Evolutionary conservation across 1,284 basidiomycete species (phyloP).

Genomic region (Golubevia pallescens): DNA sequence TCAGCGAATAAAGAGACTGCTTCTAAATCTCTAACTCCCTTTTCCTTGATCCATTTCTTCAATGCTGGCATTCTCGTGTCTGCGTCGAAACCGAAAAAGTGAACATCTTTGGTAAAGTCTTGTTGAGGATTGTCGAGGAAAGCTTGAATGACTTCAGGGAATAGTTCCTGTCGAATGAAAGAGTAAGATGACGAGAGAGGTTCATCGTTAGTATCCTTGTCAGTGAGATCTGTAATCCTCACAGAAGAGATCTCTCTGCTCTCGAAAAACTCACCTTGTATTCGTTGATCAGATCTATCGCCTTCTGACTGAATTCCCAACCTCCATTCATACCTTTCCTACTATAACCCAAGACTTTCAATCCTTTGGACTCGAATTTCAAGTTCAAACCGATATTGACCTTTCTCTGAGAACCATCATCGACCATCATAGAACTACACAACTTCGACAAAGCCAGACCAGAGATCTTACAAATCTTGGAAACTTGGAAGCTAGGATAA

Average conservation of each 20-base stretch:
- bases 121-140: conserved; percentile 26
- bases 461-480: conserved; percentile 40
- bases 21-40: conserved; percentile 88
- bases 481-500: conserved; percentile 32
- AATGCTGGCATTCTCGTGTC: conserved; percentile 78
- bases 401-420: conserved; percentile 72
- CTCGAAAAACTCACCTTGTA: conserved; percentile 73
- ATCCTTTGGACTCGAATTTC: conserved; percentile 94
- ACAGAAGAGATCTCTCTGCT: no score
- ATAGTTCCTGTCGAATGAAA: conserved; percentile 11
- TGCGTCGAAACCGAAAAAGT: conserved; percentile 76
- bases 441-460: conserved; percentile 77
- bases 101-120: conserved; percentile 77
- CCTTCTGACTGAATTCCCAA: conserved; percentile 94
- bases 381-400: conserved; percentile 89
- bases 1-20: conserved; percentile 91
- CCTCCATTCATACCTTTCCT: conserved; percentile 81
- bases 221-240: conserved; percentile 36
- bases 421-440: conserved; percentile 90
- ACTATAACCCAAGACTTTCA: conserved; percentile 94
- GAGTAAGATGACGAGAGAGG: conserved; percentile 27
- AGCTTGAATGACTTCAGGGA: conserved; percentile 51
- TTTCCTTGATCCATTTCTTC: conserved; percentile 82
- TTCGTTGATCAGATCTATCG: conserved; percentile 78
- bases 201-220: conserved; percentile 71